These are phyloP conservation scores for Biscogniauxia sp. DNA, from an alignment of 2,329 filamentous ascomycete genomes.

Conservation along the genomic window DNA sequence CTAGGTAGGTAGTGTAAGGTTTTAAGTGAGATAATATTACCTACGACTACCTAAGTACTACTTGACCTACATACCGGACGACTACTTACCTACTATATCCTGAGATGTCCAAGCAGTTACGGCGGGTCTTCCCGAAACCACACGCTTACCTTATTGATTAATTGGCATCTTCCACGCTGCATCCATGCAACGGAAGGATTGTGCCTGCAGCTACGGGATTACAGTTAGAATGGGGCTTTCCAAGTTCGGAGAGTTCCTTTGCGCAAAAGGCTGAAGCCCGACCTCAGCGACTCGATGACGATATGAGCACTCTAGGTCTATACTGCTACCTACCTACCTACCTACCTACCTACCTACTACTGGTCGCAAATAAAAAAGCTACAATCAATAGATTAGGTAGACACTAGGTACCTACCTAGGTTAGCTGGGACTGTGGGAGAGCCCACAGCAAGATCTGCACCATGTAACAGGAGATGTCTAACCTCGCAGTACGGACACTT, in stretches of 20 bases:
- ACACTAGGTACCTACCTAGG: no score
- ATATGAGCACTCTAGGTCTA: no score
- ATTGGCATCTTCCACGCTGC: neutral
- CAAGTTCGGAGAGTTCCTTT: no score
- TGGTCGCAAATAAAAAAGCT: no score
- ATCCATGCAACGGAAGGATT: neutral
- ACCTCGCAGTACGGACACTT: neutral
- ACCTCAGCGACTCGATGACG: no score
- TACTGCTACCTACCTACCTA: no score
- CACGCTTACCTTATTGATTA: neutral
- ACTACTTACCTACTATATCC: neutral
- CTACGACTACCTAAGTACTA: neutral
- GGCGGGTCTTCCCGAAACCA: constrained; percentile 1
- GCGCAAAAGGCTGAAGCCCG: no score
- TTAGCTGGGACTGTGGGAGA: neutral
- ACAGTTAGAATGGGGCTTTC: no score
- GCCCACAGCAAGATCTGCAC: neutral
- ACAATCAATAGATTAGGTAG: neutral
- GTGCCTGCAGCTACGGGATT: neutral
- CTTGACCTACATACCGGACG: neutral
- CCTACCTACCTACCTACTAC: no score
- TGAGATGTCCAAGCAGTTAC: neutral
- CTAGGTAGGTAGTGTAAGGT: neutral
- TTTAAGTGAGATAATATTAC: no score
- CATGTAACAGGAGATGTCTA: neutral